Base-by-base conservation (phyloP, 2,329 filamentous ascomycete species). In the Cladosporium sp. region DNA sequence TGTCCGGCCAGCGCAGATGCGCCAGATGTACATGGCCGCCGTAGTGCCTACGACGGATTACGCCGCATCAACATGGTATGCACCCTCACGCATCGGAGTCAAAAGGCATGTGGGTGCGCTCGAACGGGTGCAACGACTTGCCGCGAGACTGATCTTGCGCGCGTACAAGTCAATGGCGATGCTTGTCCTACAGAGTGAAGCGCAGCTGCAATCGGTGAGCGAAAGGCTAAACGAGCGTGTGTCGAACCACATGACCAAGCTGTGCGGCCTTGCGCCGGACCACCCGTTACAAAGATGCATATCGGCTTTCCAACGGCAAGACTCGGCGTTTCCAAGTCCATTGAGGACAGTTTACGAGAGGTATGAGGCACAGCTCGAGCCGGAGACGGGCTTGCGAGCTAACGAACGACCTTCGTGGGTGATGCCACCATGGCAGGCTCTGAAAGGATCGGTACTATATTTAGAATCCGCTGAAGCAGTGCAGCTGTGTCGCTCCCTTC, bases 211-310 rank as follows among this genome's bases (percentile, higher is more conserved):
- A 11, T 32, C 34, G 35, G 46, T 32, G 4, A 40, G 46, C 9
- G 19, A 49, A 1, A 49, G 19, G 4, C 35, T 40, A 9, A 8
- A 41, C 35, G 18, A 41, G 19, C 35, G 34, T 0, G 46, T 40
- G 4, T 49, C 35, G 35, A 33, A 41, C 11, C 34, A 48, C 18
- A 14, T 48, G 6, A 48, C 22, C 11, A 48, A 40, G 45, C 37
- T 48, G 34, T 48, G 45, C 16, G 34, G 45, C 45, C 45, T 48
- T 38, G 45, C 45, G 34, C 34, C 13, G 34, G 45, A 48, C 9
- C 45, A 48, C n/a, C 45, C 45, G 19, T 28, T 46, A 9, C 33
- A 46, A 32, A 32, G 44, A 18, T 46, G 44, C 4, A 46, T 46
- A 46, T 38, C 33, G 14, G 35, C 14, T 10, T 46, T 37, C 11